Percentiles rank a stretch among this genome's conserved stretches.
These are phyloP conservation scores for Terana coerulea DNA, from an alignment of 768 basidiomycete genomes.

Conservation along the genomic window DNA sequence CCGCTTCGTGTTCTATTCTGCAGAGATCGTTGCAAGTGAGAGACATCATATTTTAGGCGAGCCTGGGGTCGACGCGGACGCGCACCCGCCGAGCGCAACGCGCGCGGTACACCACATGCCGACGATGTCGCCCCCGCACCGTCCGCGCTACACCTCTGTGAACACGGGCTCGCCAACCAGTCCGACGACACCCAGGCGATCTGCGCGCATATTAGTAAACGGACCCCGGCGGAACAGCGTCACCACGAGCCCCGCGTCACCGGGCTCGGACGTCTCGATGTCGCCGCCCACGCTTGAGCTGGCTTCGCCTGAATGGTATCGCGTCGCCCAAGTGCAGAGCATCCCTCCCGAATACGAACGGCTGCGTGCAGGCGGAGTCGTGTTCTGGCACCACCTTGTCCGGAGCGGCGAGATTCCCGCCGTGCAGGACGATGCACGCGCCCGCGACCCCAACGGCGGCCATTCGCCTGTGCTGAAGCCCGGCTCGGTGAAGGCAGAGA, in stretches of 20 bases:
- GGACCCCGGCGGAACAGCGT: background rate
- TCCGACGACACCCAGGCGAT: constrained; percentile 9
- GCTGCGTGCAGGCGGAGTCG: constrained; percentile 51
- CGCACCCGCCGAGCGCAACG: constrained; percentile 17
- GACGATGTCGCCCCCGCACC: constrained; percentile 6
- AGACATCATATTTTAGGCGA: constrained; percentile 63
- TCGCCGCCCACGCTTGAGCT: constrained; percentile 26
- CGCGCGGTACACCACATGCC: constrained; percentile 2
- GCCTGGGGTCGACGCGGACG: constrained; percentile 41
- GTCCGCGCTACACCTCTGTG: constrained; percentile 8
- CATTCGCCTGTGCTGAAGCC: too few relatives aligned
- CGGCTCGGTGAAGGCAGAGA: background rate
- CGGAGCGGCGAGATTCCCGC: constrained; percentile 71
- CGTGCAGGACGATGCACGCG: constrained; percentile 58
- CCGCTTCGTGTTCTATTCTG: constrained; percentile 83
- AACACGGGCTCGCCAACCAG: background rate
- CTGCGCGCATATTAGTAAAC: too few relatives aligned
- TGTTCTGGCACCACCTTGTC: constrained; percentile 76
- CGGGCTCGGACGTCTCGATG: constrained; percentile 10
- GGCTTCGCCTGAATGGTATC: constrained; percentile 21
- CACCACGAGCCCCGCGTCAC: background rate
- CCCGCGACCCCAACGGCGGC: constrained; percentile 28
- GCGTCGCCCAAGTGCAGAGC: constrained; percentile 32
- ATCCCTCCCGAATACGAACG: constrained; percentile 29
- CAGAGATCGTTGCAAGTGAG: constrained; percentile 58